Conservation (phyloP, 2,329 filamentous ascomycete species). For the Cylindrodendrum hubeiense region DNA sequence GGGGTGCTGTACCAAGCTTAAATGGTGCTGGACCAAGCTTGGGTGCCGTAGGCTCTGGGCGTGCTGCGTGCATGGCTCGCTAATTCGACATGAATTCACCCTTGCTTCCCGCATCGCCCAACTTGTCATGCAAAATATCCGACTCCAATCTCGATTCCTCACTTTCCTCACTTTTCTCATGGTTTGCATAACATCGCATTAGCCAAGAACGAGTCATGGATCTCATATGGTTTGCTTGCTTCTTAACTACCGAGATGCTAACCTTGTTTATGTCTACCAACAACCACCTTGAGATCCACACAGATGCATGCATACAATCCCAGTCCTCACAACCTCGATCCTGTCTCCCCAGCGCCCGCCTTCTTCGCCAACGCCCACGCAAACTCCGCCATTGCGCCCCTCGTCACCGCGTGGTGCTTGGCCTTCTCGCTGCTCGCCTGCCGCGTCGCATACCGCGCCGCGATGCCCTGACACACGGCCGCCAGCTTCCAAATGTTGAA, state of each 20-base stretch:
- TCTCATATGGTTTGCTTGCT: too few species aligned
- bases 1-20: too few species aligned
- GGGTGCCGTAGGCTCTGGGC: not conserved
- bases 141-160: not conserved
- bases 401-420: constrained; percentile 75
- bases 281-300: not conserved
- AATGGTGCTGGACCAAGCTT: too few species aligned
- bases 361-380: constrained; percentile 80
- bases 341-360: constrained; percentile 44
- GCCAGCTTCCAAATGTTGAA: constrained; percentile 73
- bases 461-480: constrained; percentile 87
- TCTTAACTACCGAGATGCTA: not conserved
- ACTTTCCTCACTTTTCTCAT: not conserved
- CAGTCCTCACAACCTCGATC: constrained; percentile 43
- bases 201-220: too few species aligned
- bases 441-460: constrained; percentile 83
- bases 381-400: constrained; percentile 79
- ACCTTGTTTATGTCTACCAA: not conserved
- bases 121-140: not conserved
- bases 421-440: constrained; percentile 93
- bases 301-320: not conserved
- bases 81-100: not conserved
- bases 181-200: too few species aligned
- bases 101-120: not conserved
- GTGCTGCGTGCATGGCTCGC: not conserved